Conservation (phyloP, 495 filamentous ascomycete genomes). For the Podospora conica region DNA sequence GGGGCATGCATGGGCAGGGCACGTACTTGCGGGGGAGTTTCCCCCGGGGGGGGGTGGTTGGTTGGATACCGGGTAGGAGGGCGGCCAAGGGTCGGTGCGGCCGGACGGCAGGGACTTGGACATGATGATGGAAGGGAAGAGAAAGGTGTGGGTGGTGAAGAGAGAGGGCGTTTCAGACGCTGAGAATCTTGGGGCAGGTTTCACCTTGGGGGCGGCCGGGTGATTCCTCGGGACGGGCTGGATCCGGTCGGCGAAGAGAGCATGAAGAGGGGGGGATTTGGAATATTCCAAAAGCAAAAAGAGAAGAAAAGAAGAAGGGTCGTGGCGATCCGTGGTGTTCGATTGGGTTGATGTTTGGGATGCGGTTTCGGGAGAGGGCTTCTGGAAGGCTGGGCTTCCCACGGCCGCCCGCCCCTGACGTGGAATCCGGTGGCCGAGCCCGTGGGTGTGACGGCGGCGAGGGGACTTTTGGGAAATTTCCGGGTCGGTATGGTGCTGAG, state of each 20-base stretch:
- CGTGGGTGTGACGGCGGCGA: background rate
- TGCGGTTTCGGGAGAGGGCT: constrained; percentile 3
- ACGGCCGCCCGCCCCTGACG: background rate
- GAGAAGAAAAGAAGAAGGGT: background rate
- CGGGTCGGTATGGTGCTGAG: background rate
- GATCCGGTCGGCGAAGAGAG: constrained; percentile 15
- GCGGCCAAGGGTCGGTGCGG: background rate
- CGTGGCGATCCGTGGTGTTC: background rate
- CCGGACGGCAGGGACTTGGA: background rate
- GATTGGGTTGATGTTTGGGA: constrained; percentile 15
- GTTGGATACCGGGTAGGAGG: background rate
- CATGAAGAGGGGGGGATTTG: constrained; percentile 13
- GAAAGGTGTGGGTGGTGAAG: background rate
- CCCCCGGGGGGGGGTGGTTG: background rate
- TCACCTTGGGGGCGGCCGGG: constrained; percentile 13
- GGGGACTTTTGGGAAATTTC: background rate
- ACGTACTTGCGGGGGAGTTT: constrained; percentile 8
- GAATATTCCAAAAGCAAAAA: constrained; percentile 3
- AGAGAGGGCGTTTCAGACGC: constrained; percentile 15
- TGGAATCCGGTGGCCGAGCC: background rate
- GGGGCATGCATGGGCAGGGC: background rate
- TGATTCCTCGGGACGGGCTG: constrained; percentile 18
- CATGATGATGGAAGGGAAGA: background rate
- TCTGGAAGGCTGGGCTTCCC: constrained; percentile 6
- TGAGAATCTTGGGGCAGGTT: constrained; percentile 5